Evolutionary conservation across 441 rosid species (phyloP).

Genomic region (Erysimum pusillum): DNA sequence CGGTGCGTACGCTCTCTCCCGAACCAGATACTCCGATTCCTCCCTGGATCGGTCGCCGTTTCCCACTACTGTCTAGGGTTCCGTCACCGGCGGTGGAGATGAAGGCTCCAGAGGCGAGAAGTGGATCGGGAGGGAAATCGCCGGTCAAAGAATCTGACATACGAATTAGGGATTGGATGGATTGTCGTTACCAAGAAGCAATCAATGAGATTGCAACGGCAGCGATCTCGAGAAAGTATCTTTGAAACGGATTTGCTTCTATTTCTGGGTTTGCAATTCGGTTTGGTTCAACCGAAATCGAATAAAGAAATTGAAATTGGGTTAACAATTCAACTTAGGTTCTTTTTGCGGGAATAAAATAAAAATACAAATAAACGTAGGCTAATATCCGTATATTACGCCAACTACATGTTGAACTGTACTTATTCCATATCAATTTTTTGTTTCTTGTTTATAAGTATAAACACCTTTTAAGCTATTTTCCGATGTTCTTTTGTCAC

Average conservation of each 20-base stretch:
- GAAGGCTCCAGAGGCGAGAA: conserved; percentile 40
- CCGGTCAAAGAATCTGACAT: conserved; percentile 39
- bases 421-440: too few species aligned
- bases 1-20: conserved; percentile 9
- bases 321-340: background rate
- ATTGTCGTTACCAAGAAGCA: background rate
- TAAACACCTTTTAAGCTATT: too few species aligned
- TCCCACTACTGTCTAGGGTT: conserved; percentile 5
- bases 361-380: too few species aligned
- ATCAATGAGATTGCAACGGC: conserved; percentile 24
- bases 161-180: background rate
- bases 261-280: background rate
- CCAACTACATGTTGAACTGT: too few species aligned
- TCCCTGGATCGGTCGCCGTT: conserved; percentile 23
- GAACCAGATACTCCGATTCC: conserved; percentile 25
- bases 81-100: conserved; percentile 34
- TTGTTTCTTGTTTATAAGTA: too few species aligned
- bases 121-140: conserved; percentile 43
- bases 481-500: too few species aligned
- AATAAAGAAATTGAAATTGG: background rate
- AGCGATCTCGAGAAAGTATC: conserved; percentile 12
- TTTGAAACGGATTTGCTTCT: background rate
- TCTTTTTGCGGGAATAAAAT: too few species aligned
- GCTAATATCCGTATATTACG: too few species aligned
- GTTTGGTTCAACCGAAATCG: conserved; percentile 10